Conservation (phyloP, 495 filamentous ascomycete species). For the Daldinia childiae region DNA sequence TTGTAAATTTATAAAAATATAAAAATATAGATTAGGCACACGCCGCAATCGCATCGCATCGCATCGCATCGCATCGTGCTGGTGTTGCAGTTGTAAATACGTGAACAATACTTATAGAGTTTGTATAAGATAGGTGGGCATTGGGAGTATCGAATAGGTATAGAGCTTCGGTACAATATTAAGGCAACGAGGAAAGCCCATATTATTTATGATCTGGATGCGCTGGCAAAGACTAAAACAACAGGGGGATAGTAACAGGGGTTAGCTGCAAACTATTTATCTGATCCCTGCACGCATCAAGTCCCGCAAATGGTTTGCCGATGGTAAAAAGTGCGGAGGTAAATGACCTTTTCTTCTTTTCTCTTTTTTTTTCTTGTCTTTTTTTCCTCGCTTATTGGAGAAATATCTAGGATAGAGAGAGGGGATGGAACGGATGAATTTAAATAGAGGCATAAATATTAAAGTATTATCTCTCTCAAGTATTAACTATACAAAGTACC, state of each 20-base stretch:
- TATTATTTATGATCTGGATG: constrained; percentile 28
- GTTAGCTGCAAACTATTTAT: constrained; percentile 40
- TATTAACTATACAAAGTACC: too few relatives aligned
- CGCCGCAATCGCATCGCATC: not conserved
- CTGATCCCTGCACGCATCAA: constrained; percentile 36
- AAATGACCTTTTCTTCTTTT: not conserved
- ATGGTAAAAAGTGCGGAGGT: constrained; percentile 34
- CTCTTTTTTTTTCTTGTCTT: not conserved
- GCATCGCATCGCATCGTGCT: not conserved
- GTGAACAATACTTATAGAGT: too few relatives aligned
- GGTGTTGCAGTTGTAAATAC: not conserved
- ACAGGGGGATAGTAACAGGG: constrained; percentile 33
- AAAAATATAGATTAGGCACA: not conserved
- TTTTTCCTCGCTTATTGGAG: not conserved
- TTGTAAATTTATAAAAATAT: not conserved
- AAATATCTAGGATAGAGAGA: not conserved
- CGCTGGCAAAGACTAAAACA: constrained; percentile 28
- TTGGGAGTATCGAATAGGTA: constrained; percentile 4
- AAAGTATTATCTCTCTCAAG: not conserved
- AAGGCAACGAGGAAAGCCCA: constrained; percentile 9
- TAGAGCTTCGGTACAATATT: constrained; percentile 27
- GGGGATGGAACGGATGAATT: not conserved
- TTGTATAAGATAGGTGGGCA: not conserved
- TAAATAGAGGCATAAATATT: not conserved
- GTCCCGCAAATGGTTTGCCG: constrained; percentile 36